Base-by-base conservation (phyloP, 2,329 filamentous ascomycete genomes). In the Talaromyces sp. region DNA sequence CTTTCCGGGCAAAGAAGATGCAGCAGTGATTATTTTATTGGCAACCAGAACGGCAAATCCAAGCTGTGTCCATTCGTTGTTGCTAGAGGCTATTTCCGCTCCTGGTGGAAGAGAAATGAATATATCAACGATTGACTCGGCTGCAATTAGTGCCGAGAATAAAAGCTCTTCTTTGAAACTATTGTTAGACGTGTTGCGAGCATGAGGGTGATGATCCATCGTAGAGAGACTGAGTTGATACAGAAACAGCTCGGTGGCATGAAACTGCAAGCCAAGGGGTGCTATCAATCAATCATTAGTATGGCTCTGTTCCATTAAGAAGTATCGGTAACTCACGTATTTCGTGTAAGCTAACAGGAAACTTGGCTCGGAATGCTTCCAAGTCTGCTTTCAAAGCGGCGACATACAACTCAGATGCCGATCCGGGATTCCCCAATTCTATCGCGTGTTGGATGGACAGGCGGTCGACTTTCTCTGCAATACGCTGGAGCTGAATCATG, bases 21-120 rank as follows among this genome's bases (percentile, higher is more conserved):
- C 27, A 32, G 53, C 56, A 26, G 35, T 59, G 11, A 57, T 57
- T 26, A 61, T 56, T n/a, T 63, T 63, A 53, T 59, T 66, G 3
- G 60, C 59, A 21, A 68, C 52, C 10, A 70, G 59, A 59, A 69
- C 60, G 27, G 65, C 69, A 59, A 77, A 76, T 4, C 69, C 73
- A 17, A 76, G 57, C 60, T 78, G 75, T 2, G 78, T 67, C 74
- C 75, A 77, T 61, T 76, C 69, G 1, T 72, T 66, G 55, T 77
- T 76, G 38, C 71, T 76, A 19, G 77, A 68, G 1, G 65, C 65
- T 51, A 71, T 66, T 58, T 78, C 75, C 7, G 69, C 66, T 38
- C 69, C 68, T 4, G 69, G 64, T 3, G 74, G 74, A 1, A 77
- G 65, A 51, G 68, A 69, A 5, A 76, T 58, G 41, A 74, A 75